Evolutionary conservation across 805 yeast species (phyloP).

Genomic region (Komagataella mondaviorum): DNA sequence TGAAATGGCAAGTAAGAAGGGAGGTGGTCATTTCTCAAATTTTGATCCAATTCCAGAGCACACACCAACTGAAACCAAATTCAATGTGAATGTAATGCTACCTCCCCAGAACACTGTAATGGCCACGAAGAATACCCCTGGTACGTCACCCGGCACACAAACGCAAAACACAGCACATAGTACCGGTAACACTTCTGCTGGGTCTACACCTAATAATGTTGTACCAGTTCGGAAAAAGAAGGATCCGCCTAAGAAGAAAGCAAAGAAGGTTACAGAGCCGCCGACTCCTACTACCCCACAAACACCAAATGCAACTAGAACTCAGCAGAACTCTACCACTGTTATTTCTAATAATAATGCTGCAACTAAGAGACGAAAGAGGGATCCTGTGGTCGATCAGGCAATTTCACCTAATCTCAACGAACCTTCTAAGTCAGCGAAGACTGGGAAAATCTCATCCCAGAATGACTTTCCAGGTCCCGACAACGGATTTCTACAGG

Average conservation of each 20-base stretch:
- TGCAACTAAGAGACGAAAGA: not conserved
- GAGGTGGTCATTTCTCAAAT: not conserved
- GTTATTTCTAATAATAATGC: slow-evolving; percentile 2
- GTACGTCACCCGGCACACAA: slow-evolving; percentile 8
- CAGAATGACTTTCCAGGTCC: not conserved
- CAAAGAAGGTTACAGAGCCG: slow-evolving; percentile 19
- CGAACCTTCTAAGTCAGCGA: not conserved
- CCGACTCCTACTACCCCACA: slow-evolving; percentile 28
- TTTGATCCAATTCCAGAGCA: not conserved
- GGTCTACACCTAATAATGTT: slow-evolving; percentile 1
- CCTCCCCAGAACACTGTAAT: slow-evolving; percentile 12
- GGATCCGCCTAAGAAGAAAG: slow-evolving; percentile 8
- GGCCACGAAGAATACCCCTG: slow-evolving; percentile 7
- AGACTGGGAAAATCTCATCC: not conserved
- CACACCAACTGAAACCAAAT: not conserved
- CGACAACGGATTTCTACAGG: slow-evolving; percentile 2
- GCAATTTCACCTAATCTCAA: not conserved
- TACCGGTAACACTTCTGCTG: slow-evolving; percentile 3
- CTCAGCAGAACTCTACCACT: not conserved
- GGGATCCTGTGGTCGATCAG: not conserved
- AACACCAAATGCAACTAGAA: slow-evolving; percentile 11
- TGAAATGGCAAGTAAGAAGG: slow-evolving; percentile 29
- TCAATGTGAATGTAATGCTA: slow-evolving; percentile 7
- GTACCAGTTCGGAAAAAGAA: slow-evolving; percentile 10
- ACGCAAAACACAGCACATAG: slow-evolving; percentile 4